These are phyloP conservation scores for Globisporangium barbulae DNA, from an alignment of 352 stramenopile genomes.

Conservation along the genomic window DNA sequence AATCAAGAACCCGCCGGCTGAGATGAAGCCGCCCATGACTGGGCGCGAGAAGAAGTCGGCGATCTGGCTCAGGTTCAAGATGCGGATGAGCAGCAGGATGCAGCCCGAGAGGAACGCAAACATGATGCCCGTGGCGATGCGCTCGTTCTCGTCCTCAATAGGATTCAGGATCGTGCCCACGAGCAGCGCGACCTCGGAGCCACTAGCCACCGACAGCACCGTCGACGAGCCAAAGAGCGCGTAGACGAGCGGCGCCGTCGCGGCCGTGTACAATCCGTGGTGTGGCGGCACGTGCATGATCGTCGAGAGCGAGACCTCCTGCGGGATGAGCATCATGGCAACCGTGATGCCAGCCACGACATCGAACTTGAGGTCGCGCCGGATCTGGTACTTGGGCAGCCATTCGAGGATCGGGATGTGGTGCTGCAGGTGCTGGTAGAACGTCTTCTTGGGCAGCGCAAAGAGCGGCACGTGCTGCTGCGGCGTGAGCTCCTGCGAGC, in stretches of 20 bases:
- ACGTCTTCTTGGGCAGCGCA: constrained; percentile 4
- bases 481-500: not conserved
- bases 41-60: constrained; percentile 87
- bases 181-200: constrained; percentile 56
- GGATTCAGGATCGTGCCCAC: constrained; percentile 53
- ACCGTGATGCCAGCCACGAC: constrained; percentile 50
- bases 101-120: constrained; percentile 71
- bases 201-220: constrained; percentile 79
- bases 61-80: constrained; percentile 84
- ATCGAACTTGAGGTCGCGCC: constrained; percentile 52
- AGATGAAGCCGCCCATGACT: constrained; percentile 90
- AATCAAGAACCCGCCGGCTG: constrained; percentile 86
- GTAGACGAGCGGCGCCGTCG: constrained; percentile 82
- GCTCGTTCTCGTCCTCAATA: constrained; percentile 35
- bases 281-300: constrained; percentile 83
- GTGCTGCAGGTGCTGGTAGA: constrained; percentile 19
- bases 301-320: constrained; percentile 86
- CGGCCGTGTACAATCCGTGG: constrained; percentile 89
- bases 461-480: not conserved
- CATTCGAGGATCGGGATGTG: constrained; percentile 47
- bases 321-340: constrained; percentile 88
- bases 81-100: constrained; percentile 68
- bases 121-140: constrained; percentile 39
- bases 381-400: constrained; percentile 48
- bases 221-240: constrained; percentile 76